Base-by-base conservation (phyloP, 2,329 filamentous ascomycete genomes). In the Aureobasidium sp. region DNA sequence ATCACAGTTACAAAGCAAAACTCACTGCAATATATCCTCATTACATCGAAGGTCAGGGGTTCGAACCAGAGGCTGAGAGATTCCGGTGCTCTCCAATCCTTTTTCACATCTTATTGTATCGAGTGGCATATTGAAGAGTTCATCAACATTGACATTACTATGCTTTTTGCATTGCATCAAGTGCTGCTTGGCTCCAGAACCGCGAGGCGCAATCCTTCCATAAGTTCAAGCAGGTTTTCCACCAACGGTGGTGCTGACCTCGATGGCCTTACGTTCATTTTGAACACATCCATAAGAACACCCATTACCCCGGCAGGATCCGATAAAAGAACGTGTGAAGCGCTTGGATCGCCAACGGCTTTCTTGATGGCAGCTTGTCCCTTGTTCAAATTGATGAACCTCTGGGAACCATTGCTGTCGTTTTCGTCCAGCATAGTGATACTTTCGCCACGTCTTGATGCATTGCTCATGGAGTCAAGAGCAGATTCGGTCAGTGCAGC, bases 171-270 rank as follows among this genome's bases (percentile, higher is more conserved):
- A 34, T 9, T 12, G 10, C 10, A 37, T 37, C 12, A 37, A 37
- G 12, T 15, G 34, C 2, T 51, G 32, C 17, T n/a, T 2, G 36
- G 46, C 36, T 60, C 57, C 6, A 60, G 26, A 8, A 60, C 63
- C 1, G 64, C 64, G 20, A 62, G 52, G 12, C 58, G 39, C 58
- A 89, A 71, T 65, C 86, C 84, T 65, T 80, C 80, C 67, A 90
- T 81, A 66, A 90, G 73, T 50, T 84, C 79, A 50, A 85, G 81
- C 52, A 90, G 70, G 64, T 89, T 89, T 67, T 88, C 86, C 1
- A 89, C 85, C 48, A 90, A 78, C 0, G 86, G 82, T 13, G 87
- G 84, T 63, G 72, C 71, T 20, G 67, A 23, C 63, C 69, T 66
- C 29, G 69, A 68, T 37, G 70, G 68, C 48, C 70, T 65, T 80